Percentiles rank a stretch among this genome's conserved stretches.
Conservation (phyloP, 83 land plant species). For the Diphasiastrum complanatum region DNA sequence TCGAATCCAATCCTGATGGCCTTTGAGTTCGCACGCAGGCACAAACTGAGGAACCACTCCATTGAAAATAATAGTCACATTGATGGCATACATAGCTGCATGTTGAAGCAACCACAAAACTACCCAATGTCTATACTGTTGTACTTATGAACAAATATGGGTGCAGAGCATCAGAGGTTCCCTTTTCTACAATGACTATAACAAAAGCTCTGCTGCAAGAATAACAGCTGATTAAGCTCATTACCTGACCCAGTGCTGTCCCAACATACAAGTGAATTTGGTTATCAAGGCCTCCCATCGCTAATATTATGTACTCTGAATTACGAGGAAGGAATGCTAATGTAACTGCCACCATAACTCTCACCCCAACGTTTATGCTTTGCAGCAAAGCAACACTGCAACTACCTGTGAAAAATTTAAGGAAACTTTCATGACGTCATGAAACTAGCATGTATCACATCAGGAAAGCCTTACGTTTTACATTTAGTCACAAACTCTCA, state of each 20-base stretch:
- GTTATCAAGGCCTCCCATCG: slow-evolving; percentile 87
- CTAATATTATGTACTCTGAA: slow-evolving; percentile 42
- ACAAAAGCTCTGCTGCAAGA: no score
- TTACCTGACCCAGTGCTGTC: slow-evolving; percentile 56
- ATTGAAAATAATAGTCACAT: slow-evolving; percentile 1
- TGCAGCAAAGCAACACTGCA: slow-evolving; percentile 48
- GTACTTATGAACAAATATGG: no score
- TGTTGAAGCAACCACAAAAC: no score
- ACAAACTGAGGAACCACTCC: slow-evolving; percentile 46
- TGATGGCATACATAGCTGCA: neutral
- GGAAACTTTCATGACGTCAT: neutral
- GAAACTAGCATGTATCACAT: neutral
- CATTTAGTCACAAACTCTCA: neutral
- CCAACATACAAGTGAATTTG: slow-evolving; percentile 69
- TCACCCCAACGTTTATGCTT: slow-evolving; percentile 50
- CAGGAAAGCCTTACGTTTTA: neutral
- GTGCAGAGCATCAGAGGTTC: neutral
- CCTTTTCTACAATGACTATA: neutral
- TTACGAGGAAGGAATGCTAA: slow-evolving; percentile 61
- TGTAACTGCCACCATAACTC: slow-evolving; percentile 76
- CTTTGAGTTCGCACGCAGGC: slow-evolving; percentile 80
- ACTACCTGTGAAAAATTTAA: slow-evolving; percentile 37
- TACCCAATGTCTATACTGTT: no score
- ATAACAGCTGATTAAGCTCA: neutral
- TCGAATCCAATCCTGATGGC: slow-evolving; percentile 92